These are phyloP conservation scores for Lepidium aucheri DNA, from an alignment of 345 rosid species.

Conservation along the genomic window DNA sequence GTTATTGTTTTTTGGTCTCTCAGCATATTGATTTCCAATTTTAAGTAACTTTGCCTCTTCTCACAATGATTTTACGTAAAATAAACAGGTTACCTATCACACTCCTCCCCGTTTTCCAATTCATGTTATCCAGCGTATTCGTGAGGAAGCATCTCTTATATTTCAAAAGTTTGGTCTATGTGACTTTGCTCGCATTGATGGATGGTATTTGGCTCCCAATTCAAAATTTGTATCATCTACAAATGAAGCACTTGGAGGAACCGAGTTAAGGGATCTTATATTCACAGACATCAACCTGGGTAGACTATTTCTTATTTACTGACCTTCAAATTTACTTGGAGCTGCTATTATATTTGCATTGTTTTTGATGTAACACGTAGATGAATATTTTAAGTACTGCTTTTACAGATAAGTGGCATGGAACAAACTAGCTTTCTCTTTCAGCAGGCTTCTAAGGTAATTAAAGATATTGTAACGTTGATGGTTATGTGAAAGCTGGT, in stretches of 20 bases:
- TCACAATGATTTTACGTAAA: slow-evolving; percentile 1
- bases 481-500: neutral
- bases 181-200: slow-evolving; percentile 94
- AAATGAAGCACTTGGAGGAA: slow-evolving; percentile 36
- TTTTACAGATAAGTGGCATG: slow-evolving; percentile 91
- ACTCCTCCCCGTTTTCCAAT: slow-evolving; percentile 93
- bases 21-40: slow-evolving; percentile 2
- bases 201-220: slow-evolving; percentile 77
- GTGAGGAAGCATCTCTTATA: slow-evolving; percentile 75
- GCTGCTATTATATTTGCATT: neutral
- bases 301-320: slow-evolving; percentile 10
- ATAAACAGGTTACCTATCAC: slow-evolving; percentile 78
- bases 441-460: slow-evolving; percentile 98
- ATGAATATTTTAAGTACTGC: slow-evolving; percentile 2
- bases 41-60: neutral
- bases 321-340: neutral
- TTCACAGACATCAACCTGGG: slow-evolving; percentile 94
- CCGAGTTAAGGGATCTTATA: slow-evolving; percentile 40
- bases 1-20: neutral
- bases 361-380: neutral
- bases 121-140: slow-evolving; percentile 57
- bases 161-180: slow-evolving; percentile 65
- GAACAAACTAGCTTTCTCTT: slow-evolving; percentile 95
- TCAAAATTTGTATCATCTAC: slow-evolving; percentile 32
- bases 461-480: neutral